Conservation (phyloP, 1,284 basidiomycete genomes). For the Peniophora sp. region DNA sequence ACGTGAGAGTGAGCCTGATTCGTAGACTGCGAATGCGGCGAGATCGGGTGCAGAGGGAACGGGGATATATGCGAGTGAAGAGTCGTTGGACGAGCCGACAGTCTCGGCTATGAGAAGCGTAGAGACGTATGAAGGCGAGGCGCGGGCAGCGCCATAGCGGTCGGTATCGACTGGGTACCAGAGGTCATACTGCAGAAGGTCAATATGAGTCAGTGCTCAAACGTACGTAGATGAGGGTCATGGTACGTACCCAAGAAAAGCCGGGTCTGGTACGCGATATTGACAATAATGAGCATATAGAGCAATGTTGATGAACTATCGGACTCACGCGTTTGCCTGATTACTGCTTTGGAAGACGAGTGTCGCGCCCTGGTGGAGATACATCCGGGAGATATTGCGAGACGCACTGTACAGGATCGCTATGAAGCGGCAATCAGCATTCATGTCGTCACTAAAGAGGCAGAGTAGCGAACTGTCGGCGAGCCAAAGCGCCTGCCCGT, state of each 20-base stretch:
- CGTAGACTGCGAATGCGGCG: constrained; percentile 27
- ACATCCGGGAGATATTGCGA: constrained; percentile 25
- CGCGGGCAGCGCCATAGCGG: constrained; percentile 24
- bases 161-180: constrained; percentile 26
- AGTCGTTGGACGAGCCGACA: constrained; percentile 20
- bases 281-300: neutral
- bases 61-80: constrained; percentile 19
- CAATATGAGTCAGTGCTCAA: neutral
- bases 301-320: too few relatives aligned
- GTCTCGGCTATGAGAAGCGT: constrained; percentile 28
- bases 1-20: constrained; percentile 17
- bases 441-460: neutral
- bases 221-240: too few relatives aligned
- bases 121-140: constrained; percentile 26
- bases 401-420: constrained; percentile 26
- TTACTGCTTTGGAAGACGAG: constrained; percentile 25
- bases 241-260: constrained; percentile 22
- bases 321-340: constrained; percentile 22
- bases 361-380: constrained; percentile 28
- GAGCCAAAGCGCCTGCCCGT: constrained; percentile 28
- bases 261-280: constrained; percentile 16
- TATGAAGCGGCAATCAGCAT: constrained; percentile 6
- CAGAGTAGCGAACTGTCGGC: constrained; percentile 20
- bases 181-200: constrained; percentile 23
- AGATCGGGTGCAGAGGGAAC: constrained; percentile 16